A percentile compares a stretch with the other conserved stretches of the same genome.
Conservation (phyloP, 495 filamentous ascomycete genomes). For the Trichoderma orchidacearum region DNA sequence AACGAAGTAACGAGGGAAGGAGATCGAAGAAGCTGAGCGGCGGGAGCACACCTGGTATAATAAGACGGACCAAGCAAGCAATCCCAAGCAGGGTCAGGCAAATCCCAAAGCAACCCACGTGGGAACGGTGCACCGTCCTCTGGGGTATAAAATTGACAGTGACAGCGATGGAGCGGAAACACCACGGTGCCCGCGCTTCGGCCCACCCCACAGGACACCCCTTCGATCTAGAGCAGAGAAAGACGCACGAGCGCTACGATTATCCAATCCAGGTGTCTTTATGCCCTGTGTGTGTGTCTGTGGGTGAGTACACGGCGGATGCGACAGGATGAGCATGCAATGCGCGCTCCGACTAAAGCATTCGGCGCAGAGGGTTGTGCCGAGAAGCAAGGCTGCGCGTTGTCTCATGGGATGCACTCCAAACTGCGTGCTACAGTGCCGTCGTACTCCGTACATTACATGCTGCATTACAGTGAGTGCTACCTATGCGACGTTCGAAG, state of each 20-base stretch:
- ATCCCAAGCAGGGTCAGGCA: neutral
- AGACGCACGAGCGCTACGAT: neutral
- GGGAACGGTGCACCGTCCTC: neutral
- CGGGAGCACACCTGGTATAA: neutral
- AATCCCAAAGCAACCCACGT: neutral
- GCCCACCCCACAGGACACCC: neutral
- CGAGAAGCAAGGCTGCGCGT: neutral
- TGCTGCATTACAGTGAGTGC: neutral
- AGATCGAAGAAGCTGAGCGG: neutral
- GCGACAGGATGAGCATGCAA: neutral
- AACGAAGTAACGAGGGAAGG: neutral
- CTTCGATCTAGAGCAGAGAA: neutral
- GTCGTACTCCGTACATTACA: neutral
- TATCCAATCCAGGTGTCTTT: no score
- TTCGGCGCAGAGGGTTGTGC: neutral
- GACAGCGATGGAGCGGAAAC: neutral
- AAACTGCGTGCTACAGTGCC: neutral
- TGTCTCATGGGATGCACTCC: neutral
- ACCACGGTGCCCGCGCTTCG: neutral
- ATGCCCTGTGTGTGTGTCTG: neutral
- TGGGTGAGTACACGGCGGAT: neutral
- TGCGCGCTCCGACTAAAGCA: neutral
- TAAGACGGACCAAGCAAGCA: neutral
- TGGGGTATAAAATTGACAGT: conserved; percentile 1
- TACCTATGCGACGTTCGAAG: neutral